Conservation (phyloP, 108 stramenopile species). For the Pseudonitzschia delicatissima region DNA sequence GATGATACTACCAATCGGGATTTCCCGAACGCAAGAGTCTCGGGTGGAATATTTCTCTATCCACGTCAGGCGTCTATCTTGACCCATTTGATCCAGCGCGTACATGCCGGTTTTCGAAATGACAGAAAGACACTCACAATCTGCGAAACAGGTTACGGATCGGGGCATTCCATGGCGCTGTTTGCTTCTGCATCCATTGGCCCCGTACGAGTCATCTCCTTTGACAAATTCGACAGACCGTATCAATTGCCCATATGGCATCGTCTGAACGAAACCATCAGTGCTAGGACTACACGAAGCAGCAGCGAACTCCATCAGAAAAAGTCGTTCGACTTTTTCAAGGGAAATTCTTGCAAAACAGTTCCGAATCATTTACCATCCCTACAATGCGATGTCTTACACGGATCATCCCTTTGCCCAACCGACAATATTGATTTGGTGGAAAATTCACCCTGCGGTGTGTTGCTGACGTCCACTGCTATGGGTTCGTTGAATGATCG, state of each 20-base stretch:
- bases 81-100: neutral
- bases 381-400: conserved; percentile 42
- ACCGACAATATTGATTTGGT: conserved; percentile 57
- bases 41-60: conserved; percentile 58
- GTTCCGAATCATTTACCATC: conserved; percentile 25
- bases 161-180: conserved; percentile 44
- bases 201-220: conserved; percentile 12
- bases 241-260: conserved; percentile 38
- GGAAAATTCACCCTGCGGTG: conserved; percentile 30
- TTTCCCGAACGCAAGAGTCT: conserved; percentile 31
- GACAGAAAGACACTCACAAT: conserved; percentile 2
- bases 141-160: conserved; percentile 62
- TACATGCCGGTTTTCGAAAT: neutral
- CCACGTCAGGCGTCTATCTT: conserved; percentile 42
- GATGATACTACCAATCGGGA: conserved; percentile 14
- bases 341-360: conserved; percentile 42
- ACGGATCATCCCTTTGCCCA: conserved; percentile 52
- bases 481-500: conserved; percentile 39
- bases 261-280: conserved; percentile 19
- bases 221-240: conserved; percentile 56
- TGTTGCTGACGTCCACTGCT: conserved; percentile 47
- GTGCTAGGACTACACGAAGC: neutral
- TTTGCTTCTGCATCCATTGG: conserved; percentile 23
- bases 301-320: neutral
- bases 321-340: conserved; percentile 13